These are phyloP conservation scores for Actinomortierella wolfii DNA, from an alignment of 371 early-diverging fungal species.

Conservation along the genomic window DNA sequence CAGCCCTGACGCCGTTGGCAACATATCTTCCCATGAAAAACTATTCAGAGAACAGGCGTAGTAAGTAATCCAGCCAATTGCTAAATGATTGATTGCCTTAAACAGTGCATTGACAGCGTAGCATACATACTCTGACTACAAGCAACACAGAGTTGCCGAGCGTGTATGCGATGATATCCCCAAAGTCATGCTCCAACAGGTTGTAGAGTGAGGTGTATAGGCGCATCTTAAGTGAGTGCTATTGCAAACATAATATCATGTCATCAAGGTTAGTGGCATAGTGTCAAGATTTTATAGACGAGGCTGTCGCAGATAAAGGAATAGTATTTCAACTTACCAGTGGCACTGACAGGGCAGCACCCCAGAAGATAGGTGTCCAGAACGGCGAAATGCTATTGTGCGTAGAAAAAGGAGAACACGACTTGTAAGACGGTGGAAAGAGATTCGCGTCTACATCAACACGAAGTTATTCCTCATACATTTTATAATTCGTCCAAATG, in stretches of 20 bases:
- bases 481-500: constrained; percentile 27
- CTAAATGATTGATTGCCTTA: too few species aligned
- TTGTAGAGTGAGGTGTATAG: constrained; percentile 12
- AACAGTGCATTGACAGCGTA: too few species aligned
- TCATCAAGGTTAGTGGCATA: too few species aligned
- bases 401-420: not conserved
- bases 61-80: too few species aligned
- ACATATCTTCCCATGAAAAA: constrained; percentile 36
- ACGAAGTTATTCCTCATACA: constrained; percentile 13
- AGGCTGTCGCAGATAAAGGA: too few species aligned
- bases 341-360: constrained; percentile 36
- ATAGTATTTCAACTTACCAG: constrained; percentile 10
- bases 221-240: constrained; percentile 31
- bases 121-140: constrained; percentile 9
- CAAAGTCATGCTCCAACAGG: constrained; percentile 28
- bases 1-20: constrained; percentile 12
- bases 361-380: constrained; percentile 48
- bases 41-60: constrained; percentile 4
- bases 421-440: not conserved
- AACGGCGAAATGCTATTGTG: constrained; percentile 22
- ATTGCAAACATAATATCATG: too few species aligned
- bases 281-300: too few species aligned
- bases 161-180: constrained; percentile 18
- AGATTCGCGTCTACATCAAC: not conserved
- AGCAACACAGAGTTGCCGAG: constrained; percentile 14